phyloP scores from a whole-genome alignment of 208 protist genomes.

The Leishmania martiniquensis region DNA sequence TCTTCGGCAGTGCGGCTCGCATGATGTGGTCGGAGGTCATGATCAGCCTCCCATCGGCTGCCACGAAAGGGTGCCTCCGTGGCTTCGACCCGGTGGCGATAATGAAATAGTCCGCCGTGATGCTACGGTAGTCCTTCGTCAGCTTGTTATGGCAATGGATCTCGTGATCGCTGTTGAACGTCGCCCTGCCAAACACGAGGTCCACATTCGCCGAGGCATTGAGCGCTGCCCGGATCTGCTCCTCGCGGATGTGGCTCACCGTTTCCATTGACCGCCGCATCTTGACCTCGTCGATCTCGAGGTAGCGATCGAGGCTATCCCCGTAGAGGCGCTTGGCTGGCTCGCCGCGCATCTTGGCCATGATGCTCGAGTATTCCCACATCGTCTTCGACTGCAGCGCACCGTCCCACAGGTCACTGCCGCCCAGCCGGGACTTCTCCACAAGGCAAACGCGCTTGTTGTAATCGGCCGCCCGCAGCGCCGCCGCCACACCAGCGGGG shows the following conservation, averaged over 20 bases:
- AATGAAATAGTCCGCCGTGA: constrained; percentile 81
- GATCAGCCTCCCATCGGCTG: constrained; percentile 51
- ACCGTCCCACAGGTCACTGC: constrained; percentile 80
- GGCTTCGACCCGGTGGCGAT: constrained; percentile 78
- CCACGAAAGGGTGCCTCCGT: constrained; percentile 58
- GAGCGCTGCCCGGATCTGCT: constrained; percentile 52
- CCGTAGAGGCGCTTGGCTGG: constrained; percentile 56
- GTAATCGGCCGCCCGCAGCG: constrained; percentile 70
- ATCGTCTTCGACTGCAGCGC: constrained; percentile 82
- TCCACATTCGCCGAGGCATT: constrained; percentile 42
- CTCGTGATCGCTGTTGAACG: constrained; percentile 53
- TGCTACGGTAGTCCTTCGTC: constrained; percentile 48
- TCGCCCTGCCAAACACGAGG: constrained; percentile 60
- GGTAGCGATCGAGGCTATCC: constrained; percentile 36
- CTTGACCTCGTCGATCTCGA: constrained; percentile 59
- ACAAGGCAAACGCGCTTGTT: constrained; percentile 81
- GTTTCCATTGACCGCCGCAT: constrained; percentile 50
- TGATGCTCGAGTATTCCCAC: constrained; percentile 76
- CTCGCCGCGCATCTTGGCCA: constrained; percentile 45
- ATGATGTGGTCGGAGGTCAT: constrained; percentile 82
- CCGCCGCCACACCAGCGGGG: constrained; percentile 75
- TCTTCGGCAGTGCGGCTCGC: constrained; percentile 62
- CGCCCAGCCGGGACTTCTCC: constrained; percentile 64
- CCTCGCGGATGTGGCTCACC: constrained; percentile 54
- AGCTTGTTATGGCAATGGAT: constrained; percentile 57